Evolutionary conservation across 306 rosid genomes (phyloP).

Genomic region (Adenanthera pavonina): DNA sequence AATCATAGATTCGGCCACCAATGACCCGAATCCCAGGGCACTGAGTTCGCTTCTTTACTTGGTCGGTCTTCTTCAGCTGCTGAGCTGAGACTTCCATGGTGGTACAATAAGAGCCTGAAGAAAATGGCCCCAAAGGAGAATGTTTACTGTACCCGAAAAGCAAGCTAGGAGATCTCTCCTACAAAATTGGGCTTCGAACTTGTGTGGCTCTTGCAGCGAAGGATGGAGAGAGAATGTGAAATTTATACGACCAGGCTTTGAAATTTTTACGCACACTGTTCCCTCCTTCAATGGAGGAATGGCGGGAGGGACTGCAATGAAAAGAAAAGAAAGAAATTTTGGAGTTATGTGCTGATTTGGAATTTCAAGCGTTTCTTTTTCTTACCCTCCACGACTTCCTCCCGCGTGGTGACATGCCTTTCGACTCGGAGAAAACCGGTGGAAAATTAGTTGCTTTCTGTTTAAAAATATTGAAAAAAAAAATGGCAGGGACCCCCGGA

Average conservation of each 20-base stretch:
- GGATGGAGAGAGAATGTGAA: background rate
- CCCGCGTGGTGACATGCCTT: background rate
- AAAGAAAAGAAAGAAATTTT: background rate
- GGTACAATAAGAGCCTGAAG: background rate
- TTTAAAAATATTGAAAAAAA: no score
- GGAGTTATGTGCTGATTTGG: background rate
- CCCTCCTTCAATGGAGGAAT: constrained; percentile 38
- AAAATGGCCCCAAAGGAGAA: background rate
- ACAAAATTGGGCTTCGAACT: background rate
- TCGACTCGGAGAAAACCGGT: no score
- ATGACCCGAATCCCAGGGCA: constrained; percentile 7
- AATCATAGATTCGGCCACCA: constrained; percentile 11
- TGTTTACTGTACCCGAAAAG: background rate
- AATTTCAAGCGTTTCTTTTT: background rate
- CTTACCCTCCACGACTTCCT: background rate
- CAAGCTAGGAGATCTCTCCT: background rate
- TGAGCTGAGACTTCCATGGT: constrained; percentile 16
- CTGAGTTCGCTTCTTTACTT: constrained; percentile 1
- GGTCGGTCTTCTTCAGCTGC: background rate
- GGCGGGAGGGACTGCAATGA: constrained; percentile 33
- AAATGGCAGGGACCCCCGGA: no score
- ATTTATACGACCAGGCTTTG: background rate
- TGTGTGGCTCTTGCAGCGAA: background rate
- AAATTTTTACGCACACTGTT: background rate
- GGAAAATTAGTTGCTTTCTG: no score